A percentile compares a stretch with the other conserved stretches of the same genome.
Evolutionary conservation across 164 flowering plant genomes (phyloP).

Genomic region (Vitis rupestris): DNA sequence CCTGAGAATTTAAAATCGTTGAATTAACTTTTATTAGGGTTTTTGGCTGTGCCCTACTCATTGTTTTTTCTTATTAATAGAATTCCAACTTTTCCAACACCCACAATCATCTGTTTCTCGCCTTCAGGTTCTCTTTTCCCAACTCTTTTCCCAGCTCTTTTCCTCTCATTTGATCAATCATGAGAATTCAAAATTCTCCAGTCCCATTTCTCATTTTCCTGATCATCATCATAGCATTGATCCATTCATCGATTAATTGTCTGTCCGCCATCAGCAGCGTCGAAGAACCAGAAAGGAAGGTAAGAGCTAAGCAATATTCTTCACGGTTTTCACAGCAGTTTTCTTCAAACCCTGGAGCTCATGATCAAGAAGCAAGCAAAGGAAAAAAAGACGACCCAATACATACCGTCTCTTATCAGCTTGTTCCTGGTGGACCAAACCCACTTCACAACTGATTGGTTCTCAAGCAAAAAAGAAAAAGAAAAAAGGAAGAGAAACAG

Average conservation of each 20-base stretch:
- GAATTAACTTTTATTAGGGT: too few relatives aligned
- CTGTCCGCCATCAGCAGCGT: not conserved
- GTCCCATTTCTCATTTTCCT: slow-evolving; percentile 3
- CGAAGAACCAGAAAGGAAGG: not conserved
- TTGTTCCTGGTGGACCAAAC: slow-evolving; percentile 40
- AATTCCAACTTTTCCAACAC: too few relatives aligned
- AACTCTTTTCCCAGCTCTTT: not conserved
- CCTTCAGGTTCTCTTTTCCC: not conserved
- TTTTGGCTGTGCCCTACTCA: too few relatives aligned
- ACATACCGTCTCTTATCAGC: slow-evolving; percentile 17
- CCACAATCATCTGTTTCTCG: not conserved
- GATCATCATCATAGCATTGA: slow-evolving; percentile 1
- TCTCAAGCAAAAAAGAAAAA: not conserved
- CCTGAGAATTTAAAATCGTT: too few relatives aligned
- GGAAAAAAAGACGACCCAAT: not conserved
- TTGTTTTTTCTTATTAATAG: too few relatives aligned
- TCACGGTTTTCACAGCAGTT: not conserved
- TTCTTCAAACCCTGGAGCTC: not conserved
- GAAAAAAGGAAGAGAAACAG: slow-evolving; percentile 2
- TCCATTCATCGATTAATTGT: slow-evolving; percentile 5
- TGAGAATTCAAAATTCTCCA: slow-evolving; percentile 14
- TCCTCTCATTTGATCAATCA: not conserved
- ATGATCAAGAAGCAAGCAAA: too few relatives aligned
- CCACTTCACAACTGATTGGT: slow-evolving; percentile 37
- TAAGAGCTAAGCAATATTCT: not conserved